Conservation (phyloP, 345 rosid species). For the Iberis pinnata region DNA sequence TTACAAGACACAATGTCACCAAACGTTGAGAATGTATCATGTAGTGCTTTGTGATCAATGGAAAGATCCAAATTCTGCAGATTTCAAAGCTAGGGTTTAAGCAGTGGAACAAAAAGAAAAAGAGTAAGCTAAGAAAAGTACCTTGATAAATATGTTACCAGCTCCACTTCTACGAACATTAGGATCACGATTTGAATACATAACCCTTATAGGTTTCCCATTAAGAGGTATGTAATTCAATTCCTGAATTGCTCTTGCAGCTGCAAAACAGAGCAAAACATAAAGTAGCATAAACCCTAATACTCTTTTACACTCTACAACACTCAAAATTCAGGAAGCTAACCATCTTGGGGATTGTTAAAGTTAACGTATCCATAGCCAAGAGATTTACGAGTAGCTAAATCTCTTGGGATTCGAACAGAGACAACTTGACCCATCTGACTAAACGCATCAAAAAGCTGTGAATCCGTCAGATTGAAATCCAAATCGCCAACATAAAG, state of each 20-base stretch:
- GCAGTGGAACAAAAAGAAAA: too few species aligned
- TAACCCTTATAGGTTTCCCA: slow-evolving; percentile 72
- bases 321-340: neutral
- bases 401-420: slow-evolving; percentile 74
- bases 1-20: slow-evolving; percentile 87
- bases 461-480: slow-evolving; percentile 60
- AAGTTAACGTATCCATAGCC: slow-evolving; percentile 90
- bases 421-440: slow-evolving; percentile 80
- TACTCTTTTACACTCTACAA: too few species aligned
- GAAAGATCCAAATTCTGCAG: slow-evolving; percentile 73
- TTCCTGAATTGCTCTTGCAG: slow-evolving; percentile 74
- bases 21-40: slow-evolving; percentile 72
- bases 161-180: slow-evolving; percentile 76
- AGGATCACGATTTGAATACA: slow-evolving; percentile 81
- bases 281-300: neutral
- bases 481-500: slow-evolving; percentile 96
- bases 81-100: too few species aligned
- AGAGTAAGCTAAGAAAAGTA: too few species aligned
- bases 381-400: slow-evolving; percentile 68
- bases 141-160: slow-evolving; percentile 91
- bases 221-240: slow-evolving; percentile 70
- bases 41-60: slow-evolving; percentile 87
- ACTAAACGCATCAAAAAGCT: slow-evolving; percentile 72
- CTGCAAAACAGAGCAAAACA: slow-evolving; percentile 33
- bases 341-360: slow-evolving; percentile 67